phyloP scores from a whole-genome alignment of 2,329 filamentous ascomycete genomes.

The Aspergillus flavus region DNA sequence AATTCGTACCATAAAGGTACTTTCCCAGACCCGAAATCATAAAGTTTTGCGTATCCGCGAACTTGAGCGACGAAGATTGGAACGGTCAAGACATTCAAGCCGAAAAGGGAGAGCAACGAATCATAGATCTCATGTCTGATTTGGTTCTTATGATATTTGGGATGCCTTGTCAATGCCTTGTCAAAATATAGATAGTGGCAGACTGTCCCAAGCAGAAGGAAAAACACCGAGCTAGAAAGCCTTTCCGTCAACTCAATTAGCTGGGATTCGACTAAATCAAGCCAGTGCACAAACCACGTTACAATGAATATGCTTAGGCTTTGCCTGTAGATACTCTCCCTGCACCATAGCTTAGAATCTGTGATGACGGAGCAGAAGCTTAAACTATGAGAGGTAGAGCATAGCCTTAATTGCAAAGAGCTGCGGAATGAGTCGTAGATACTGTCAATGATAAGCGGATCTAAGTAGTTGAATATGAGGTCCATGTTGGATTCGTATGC shows the following conservation, averaged over 20 bases:
- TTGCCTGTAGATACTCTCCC: neutral
- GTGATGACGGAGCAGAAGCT: neutral
- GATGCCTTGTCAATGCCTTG: neutral
- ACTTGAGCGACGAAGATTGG: neutral
- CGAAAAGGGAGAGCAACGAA: neutral
- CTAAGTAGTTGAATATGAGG: neutral
- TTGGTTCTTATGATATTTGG: neutral
- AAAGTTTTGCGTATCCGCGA: neutral
- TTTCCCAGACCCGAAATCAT: neutral
- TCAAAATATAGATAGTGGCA: neutral
- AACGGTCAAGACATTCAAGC: neutral
- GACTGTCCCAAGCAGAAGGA: neutral
- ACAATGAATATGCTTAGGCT: neutral
- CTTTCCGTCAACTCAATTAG: neutral
- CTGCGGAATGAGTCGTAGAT: neutral
- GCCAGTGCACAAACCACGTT: neutral
- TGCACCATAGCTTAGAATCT: neutral
- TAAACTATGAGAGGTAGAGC: neutral
- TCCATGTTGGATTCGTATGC: neutral
- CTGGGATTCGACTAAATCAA: neutral
- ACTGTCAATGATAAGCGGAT: neutral
- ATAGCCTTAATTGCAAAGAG: neutral
- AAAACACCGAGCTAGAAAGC: neutral
- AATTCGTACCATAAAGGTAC: neutral
- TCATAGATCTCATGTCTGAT: neutral